Base-by-base conservation (phyloP, 2,329 filamentous ascomycete genomes). In the Orbilia oligospora region DNA sequence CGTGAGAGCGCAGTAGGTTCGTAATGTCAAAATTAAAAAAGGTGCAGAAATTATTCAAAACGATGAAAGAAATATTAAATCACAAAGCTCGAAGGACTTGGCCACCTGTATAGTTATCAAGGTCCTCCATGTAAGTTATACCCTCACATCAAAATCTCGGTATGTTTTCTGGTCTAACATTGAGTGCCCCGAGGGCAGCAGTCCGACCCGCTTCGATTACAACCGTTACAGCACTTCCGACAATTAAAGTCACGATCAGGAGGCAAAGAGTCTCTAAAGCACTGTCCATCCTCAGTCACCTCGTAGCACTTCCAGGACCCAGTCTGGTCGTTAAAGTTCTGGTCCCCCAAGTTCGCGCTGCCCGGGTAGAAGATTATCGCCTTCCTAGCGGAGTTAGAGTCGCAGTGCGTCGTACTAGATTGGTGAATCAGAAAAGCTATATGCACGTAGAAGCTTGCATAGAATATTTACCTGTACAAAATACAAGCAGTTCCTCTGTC, bases 291-390 rank as follows among this genome's bases (percentile, higher is more conserved):
- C 3, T 16, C 27, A 44, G 33, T 22, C 12, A 63, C 56, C 16
- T 44, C 20, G 4, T 22, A 63, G 12, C 56, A 63, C 18, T 44
- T 63, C 20, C 30, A 63, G n/a, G 56, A 63, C 12, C 56, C 56
- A 6, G 30, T 63, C 12, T 38, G 33, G 12, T 63, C 56, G 33
- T 63, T 63, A 14, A 63, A 38, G 27, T 27, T 27, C 24, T 63
- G 10, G 33, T 63, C 41, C 4, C 56, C 30, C n/a, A 63, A 38
- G 56, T 63, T 30, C 9, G 5, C n/a, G n/a, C 56, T 63, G 10
- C 56, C 56, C 2, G 56, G 36, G 9, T n/a, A 63, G 20, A 33
- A 38, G 56, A 63, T 44, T 16, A 18, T 22, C 2, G 16, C 20
- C 20, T 63, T 63, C 8, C 44, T 38, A 2, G 56, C 36, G 16